A percentile compares a stretch with the other conserved stretches of the same genome.
These are phyloP conservation scores for Fusarium nanum DNA, from an alignment of 2,329 filamentous ascomycete species.

Conservation along the genomic window DNA sequence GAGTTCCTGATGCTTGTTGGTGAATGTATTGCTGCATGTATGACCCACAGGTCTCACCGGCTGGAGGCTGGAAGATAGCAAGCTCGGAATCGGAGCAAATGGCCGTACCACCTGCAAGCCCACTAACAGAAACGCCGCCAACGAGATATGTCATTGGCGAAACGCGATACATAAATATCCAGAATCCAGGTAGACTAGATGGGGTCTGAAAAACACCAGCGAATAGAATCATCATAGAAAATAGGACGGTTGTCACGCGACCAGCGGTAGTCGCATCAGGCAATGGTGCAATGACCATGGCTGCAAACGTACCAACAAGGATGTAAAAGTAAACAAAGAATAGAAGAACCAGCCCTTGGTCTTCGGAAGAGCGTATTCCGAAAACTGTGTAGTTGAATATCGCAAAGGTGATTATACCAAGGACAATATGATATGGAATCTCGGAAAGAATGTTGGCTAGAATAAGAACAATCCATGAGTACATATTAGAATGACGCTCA, in stretches of 20 bases:
- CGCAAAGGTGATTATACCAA: slow-evolving; percentile 70
- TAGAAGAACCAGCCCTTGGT: slow-evolving; percentile 73
- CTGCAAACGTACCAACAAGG: slow-evolving; percentile 77
- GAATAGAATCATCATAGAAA: slow-evolving; percentile 71
- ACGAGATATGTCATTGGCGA: slow-evolving; percentile 10
- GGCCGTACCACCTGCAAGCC: neutral
- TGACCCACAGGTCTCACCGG: neutral
- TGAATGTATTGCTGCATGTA: slow-evolving; percentile 3
- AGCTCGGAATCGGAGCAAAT: slow-evolving; percentile 8
- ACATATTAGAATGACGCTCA: slow-evolving; percentile 78
- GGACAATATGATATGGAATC: slow-evolving; percentile 75
- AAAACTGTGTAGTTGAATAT: slow-evolving; percentile 75
- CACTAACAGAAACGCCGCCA: slow-evolving; percentile 1
- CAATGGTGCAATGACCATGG: slow-evolving; percentile 77
- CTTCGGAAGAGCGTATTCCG: slow-evolving; percentile 60
- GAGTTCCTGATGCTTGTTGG: neutral
- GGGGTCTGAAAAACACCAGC: slow-evolving; percentile 73
- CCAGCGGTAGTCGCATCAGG: slow-evolving; percentile 75
- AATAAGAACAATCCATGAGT: slow-evolving; percentile 81
- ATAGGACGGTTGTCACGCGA: slow-evolving; percentile 63
- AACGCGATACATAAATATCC: slow-evolving; percentile 75
- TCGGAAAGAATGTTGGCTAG: slow-evolving; percentile 77
- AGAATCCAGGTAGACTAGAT: slow-evolving; percentile 72
- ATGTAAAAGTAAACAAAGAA: slow-evolving; percentile 74
- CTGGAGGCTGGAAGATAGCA: neutral